Base-by-base conservation (phyloP, 805 yeast genomes). In the Barnettozyma wickerhamii region DNA sequence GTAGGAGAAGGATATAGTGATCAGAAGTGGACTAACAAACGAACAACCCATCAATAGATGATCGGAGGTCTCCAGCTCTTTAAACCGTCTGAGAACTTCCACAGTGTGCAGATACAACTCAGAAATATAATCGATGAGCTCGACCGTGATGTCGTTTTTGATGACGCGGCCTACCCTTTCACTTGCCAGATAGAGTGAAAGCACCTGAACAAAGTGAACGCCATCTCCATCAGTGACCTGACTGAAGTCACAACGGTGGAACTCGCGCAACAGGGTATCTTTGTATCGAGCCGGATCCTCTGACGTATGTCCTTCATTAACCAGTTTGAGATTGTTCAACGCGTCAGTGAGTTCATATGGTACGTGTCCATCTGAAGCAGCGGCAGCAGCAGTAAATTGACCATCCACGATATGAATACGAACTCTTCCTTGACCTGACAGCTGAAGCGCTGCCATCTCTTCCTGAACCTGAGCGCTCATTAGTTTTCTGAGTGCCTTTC, bases 11-110 rank as follows among this genome's bases (percentile, higher is more conserved):
- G 60, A 56, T 21, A 53, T 49, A 1, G 51, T 39, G 19, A 55
- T 50, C 14, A 56, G 32, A 10, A 56, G 34, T 6, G 59, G 59
- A 27, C 50, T 47, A 27, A 56, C 44, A 17, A 56, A 45, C 0
- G 56, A 52, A 12, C 41, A 40, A 12, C 26, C 39, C 6, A 41
- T 30, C 19, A 55, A 34, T 10, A 55, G 33, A 2, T 24, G 23
- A 12, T 37, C 13, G 10, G 44, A 30, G 4, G 35, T 23, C 9
- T 5, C 28, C 21, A 4, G 9, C 13, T 28, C 13, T 10, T 21
- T 19, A 24, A 41, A n/a, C 7, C 18, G n/a, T 32, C 44, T 46
- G 29, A 53, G 31, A 4, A 47, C 47, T 7, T 46, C 36, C 14
- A 52, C 13, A 4, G 44, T 34, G 4, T 45, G 35, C n/a, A 49